Evolutionary conservation across 371 early-diverging fungal genomes (phyloP).

Genomic region (Mortierella sp.): DNA sequence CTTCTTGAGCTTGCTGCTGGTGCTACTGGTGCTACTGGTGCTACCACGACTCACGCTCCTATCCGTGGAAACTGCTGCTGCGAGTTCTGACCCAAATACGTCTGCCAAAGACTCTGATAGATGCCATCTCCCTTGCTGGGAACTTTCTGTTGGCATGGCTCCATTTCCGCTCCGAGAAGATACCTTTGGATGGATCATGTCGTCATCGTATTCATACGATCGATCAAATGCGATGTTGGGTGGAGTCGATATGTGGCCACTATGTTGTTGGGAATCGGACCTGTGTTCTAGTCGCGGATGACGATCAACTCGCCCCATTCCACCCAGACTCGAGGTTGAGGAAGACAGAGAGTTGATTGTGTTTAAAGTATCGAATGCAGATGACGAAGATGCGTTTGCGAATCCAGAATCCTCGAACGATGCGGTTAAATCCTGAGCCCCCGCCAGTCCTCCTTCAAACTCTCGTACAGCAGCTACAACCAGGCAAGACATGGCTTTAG

Average conservation of each 20-base stretch:
- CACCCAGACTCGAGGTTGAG: not conserved
- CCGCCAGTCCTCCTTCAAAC: not conserved
- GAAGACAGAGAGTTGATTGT: not conserved
- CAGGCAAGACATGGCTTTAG: slow-evolving; percentile 39
- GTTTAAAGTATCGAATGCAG: slow-evolving; percentile 6
- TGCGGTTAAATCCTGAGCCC: not conserved
- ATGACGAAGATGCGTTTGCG: not conserved
- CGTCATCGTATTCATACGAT: slow-evolving; percentile 11
- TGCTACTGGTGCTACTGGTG: not conserved
- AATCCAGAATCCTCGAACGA: slow-evolving; percentile 15
- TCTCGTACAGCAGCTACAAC: slow-evolving; percentile 23
- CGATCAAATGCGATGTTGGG: slow-evolving; percentile 3
- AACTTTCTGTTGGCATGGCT: too few species aligned
- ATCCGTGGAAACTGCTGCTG: not conserved
- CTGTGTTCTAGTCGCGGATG: not conserved
- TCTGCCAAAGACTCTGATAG: slow-evolving; percentile 12
- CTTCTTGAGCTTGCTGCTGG: not conserved
- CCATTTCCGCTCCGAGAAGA: too few species aligned
- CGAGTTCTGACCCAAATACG: slow-evolving; percentile 5
- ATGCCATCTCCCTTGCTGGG: not conserved
- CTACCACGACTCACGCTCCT: not conserved
- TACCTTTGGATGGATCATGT: not conserved
- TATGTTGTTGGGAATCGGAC: not conserved
- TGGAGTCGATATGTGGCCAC: not conserved
- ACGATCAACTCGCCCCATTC: not conserved